Base-by-base conservation (phyloP, 1,139 yeast species). In the Suhomyces guaymorum region DNA sequence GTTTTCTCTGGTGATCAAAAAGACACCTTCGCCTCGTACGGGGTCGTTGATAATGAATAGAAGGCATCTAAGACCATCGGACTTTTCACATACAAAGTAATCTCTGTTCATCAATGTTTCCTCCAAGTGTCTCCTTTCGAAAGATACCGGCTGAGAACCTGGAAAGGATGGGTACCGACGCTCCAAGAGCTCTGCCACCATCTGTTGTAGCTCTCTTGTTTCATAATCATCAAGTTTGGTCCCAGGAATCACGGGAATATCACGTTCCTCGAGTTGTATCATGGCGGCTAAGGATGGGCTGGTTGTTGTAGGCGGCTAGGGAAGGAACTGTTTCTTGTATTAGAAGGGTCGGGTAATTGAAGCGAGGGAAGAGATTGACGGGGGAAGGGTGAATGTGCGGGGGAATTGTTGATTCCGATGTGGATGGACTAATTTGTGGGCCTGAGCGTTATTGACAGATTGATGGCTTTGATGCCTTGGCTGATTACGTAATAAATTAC, bases 131-230 rank as follows among this genome's bases (percentile, higher is more conserved):
- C 70, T 68, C 40, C 88, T 70, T 30, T 87, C 82, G 57, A 94
- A 90, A 23, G 96, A 87, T 2, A 92, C 88, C 0, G 99, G 99
- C 60, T 94, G 98, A 1, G 97, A 82, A 0, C 97, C 97, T 4
- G 95, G 90, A 49, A 87, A 87, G 2, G 63, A 53, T 17, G 70
- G 61, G 38, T 61, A 66, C 38, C 80, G 61, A 24, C 80, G 59
- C 15, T 79, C 77, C 31, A 89, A 64, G 24, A 90, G 69, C 36
- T 76, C 78, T 11, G 90, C 82, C 8, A 90, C 82, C 66, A 82
- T 79, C 35, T 72, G 70, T 52, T 81, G 77, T 37, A 90, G 70
- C 41, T 78, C 89, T 26, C 73, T 74, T 0, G 86, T 78, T 17
- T 85, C 85, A 31, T 77, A 78, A 1, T 80, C 82, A 4, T 90